Base-by-base conservation (phyloP, 1,139 yeast species). In the Arxiozyma heterogenica region DNA sequence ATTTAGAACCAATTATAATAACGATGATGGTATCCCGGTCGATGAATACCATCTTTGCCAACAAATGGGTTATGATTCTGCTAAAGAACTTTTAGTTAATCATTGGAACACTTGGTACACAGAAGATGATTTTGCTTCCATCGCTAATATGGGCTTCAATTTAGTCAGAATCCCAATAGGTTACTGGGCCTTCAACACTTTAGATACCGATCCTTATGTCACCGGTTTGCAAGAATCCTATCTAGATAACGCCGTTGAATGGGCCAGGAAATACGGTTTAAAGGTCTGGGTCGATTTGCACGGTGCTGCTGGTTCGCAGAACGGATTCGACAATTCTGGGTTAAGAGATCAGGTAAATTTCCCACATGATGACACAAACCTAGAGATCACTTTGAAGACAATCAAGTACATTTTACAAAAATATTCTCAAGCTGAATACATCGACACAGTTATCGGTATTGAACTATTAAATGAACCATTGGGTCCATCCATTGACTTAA, bases 291-390 rank as follows among this genome's bases (percentile, higher is more conserved):
- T 91, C 53, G 98, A 91, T 70, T 74, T 91, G 63, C 98, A 91
- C 69, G 98, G 98, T 55, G 94, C 89, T 34, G 94, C 97, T 50
- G 98, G 97, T n/a, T 86, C 96, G 22, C 98, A 91, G 72, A 91
- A 91, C 68, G 97, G 98, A 22, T 91, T 91, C 68, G 98, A 93
- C 70, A 91, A 91, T 73, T 88, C 96, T 12, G 98, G 98, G 22
- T 73, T 81, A 57, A 79, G 97, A 63, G 96, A 87, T 64, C 58
- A 66, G 7, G 64, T 78, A 55, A 73, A 74, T 11, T 89, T 85
- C 80, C 83, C 83, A 69, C 69, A 80, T 54, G 72, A 75, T 48
- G 83, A 81, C 6, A 17, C 11, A 1, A 69, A 71, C 44, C 71
- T 79, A 51, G 69, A 70, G 53, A 56, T 64, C n/a, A 65, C 69